phyloP scores from a whole-genome alignment of 2,329 filamentous ascomycete species.

The Colletotrichum paranaense region DNA sequence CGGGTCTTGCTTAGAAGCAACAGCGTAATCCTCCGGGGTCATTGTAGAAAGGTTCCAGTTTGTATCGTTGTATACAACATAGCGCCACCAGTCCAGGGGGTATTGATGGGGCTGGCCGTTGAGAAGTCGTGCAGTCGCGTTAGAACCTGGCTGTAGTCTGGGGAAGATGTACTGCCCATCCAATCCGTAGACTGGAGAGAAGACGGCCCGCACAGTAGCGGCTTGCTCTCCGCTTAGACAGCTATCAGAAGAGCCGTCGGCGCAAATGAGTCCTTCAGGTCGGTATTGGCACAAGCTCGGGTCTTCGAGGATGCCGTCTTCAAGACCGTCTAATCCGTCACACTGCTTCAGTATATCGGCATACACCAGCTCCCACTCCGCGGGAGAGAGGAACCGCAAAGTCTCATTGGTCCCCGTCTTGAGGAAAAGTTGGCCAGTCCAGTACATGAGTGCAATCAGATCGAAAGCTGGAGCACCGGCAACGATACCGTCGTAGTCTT shows the following conservation, averaged over 20 bases:
- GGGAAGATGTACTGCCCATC: slow-evolving; percentile 47
- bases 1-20: slow-evolving; percentile 43
- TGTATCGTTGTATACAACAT: slow-evolving; percentile 42
- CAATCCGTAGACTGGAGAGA: slow-evolving; percentile 43
- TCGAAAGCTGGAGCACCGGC: slow-evolving; percentile 55
- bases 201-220: slow-evolving; percentile 43
- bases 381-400: slow-evolving; percentile 46
- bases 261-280: slow-evolving; percentile 50
- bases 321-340: slow-evolving; percentile 58
- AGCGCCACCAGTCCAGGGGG: slow-evolving; percentile 41
- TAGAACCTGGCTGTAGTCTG: slow-evolving; percentile 59
- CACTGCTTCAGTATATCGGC: slow-evolving; percentile 57
- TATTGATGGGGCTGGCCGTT: slow-evolving; percentile 13
- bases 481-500: slow-evolving; percentile 67
- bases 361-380: slow-evolving; percentile 17
- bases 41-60: slow-evolving; percentile 16
- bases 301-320: slow-evolving; percentile 57
- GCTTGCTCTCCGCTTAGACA: slow-evolving; percentile 49
- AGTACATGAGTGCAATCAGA: slow-evolving; percentile 40
- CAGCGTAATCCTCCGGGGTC: slow-evolving; percentile 33
- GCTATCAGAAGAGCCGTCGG: slow-evolving; percentile 46
- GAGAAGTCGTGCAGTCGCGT: slow-evolving; percentile 38
- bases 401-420: slow-evolving; percentile 57
- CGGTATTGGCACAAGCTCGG: slow-evolving; percentile 38
- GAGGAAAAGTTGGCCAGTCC: slow-evolving; percentile 50